Conservation (phyloP, 2,329 filamentous ascomycete genomes). For the Monosporascus sp. region DNA sequence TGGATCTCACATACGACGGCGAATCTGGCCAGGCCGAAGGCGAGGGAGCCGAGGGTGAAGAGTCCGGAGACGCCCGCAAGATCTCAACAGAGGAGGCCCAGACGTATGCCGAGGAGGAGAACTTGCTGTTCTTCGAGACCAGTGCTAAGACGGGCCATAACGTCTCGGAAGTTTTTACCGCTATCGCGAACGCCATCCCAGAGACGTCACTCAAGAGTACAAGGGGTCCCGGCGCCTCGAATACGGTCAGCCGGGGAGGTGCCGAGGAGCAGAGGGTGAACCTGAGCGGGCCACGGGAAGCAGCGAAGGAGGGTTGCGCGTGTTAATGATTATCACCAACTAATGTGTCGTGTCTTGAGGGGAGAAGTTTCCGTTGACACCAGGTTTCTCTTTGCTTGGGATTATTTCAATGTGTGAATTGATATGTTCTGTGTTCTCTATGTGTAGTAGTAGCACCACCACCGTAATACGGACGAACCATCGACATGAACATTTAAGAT, state of each 20-base stretch:
- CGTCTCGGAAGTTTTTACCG: conserved; percentile 93
- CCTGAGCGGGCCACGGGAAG: conserved; percentile 67
- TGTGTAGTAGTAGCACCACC: too few relatives aligned
- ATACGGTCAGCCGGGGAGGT: conserved; percentile 51
- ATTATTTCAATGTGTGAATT: not conserved
- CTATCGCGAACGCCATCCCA: conserved; percentile 95
- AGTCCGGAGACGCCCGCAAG: conserved; percentile 73
- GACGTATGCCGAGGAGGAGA: conserved; percentile 90
- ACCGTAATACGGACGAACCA: too few relatives aligned
- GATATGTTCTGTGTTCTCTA: too few relatives aligned
- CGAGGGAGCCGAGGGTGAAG: conserved; percentile 46
- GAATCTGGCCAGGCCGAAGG: conserved; percentile 41
- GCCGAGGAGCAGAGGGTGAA: conserved; percentile 75
- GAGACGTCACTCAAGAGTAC: conserved; percentile 92
- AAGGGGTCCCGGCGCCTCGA: conserved; percentile 61
- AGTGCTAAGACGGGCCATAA: conserved; percentile 95
- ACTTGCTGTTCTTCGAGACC: conserved; percentile 93
- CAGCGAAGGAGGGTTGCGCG: conserved; percentile 86
- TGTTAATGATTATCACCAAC: conserved; percentile 50
- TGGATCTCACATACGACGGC: conserved; percentile 72
- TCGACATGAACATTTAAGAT: too few relatives aligned
- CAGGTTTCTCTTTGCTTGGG: not conserved
- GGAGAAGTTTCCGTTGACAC: not conserved
- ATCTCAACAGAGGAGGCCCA: conserved; percentile 88
- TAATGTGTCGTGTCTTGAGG: not conserved